phyloP scores from a whole-genome alignment of 352 stramenopile genomes.

The Phytophthora pluvialis region DNA sequence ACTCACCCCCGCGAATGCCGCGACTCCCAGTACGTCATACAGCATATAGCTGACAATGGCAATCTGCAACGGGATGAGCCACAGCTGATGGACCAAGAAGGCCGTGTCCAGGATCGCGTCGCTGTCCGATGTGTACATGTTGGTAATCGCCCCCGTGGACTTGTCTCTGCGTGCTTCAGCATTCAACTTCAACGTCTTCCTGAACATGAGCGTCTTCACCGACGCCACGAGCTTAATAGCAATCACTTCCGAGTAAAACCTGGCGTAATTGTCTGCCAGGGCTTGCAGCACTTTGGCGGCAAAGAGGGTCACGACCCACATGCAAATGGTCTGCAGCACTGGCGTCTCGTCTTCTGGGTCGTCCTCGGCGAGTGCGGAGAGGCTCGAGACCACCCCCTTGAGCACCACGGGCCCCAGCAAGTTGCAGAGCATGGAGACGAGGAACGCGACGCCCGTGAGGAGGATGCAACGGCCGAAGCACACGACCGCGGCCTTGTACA shows the following conservation, averaged over 20 bases:
- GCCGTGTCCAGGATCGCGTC: slow-evolving; percentile 47
- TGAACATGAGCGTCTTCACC: slow-evolving; percentile 62
- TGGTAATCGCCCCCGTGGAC: slow-evolving; percentile 63
- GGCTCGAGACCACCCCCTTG: slow-evolving; percentile 42
- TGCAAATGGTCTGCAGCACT: slow-evolving; percentile 23
- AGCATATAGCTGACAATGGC: slow-evolving; percentile 51
- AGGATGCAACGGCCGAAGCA: slow-evolving; percentile 47
- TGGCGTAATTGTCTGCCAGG: slow-evolving; percentile 54
- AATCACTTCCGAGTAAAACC: slow-evolving; percentile 55
- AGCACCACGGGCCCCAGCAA: slow-evolving; percentile 60
- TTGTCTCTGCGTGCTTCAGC: slow-evolving; percentile 45
- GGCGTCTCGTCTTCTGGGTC: slow-evolving; percentile 28
- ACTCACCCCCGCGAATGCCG: slow-evolving; percentile 45
- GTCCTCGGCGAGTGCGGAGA: slow-evolving; percentile 31
- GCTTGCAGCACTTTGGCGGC: slow-evolving; percentile 60
- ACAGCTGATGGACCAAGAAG: slow-evolving; percentile 64
- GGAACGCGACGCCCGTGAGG: slow-evolving; percentile 48
- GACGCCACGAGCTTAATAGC: slow-evolving; percentile 59
- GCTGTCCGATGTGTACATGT: slow-evolving; percentile 69
- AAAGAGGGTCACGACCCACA: slow-evolving; percentile 56
- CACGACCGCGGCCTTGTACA: slow-evolving; percentile 39
- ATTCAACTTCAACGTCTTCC: slow-evolving; percentile 57
- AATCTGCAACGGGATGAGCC: slow-evolving; percentile 66
- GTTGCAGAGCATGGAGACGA: slow-evolving; percentile 57
- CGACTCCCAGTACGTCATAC: slow-evolving; percentile 46